phyloP scores from a whole-genome alignment of 768 basidiomycete genomes.

The Boletus reticuloceps region DNA sequence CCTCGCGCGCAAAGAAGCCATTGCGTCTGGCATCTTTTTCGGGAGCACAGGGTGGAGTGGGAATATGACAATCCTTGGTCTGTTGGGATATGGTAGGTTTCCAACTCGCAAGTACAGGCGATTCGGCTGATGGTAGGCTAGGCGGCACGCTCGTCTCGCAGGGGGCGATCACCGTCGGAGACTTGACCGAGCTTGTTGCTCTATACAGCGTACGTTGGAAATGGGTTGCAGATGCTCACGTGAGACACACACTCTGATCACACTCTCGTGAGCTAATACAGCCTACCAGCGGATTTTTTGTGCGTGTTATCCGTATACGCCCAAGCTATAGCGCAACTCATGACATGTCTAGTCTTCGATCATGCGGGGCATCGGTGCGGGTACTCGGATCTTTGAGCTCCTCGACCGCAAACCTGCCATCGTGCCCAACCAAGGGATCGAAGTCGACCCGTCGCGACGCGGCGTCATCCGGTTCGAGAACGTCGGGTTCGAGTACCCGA shows the following conservation, averaged over 20 bases:
- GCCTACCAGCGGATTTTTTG: conserved; percentile 36
- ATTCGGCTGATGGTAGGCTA: conserved; percentile 28
- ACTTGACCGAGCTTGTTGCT: conserved; percentile 85
- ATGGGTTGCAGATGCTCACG: conserved; percentile 77
- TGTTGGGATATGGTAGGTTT: conserved; percentile 83
- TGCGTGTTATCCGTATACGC: conserved; percentile 20
- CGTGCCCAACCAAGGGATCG: conserved; percentile 57
- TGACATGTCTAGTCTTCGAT: conserved; percentile 66
- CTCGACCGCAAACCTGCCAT: conserved; percentile 79
- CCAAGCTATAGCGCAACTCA: not conserved
- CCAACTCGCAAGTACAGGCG: not conserved
- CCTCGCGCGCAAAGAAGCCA: conserved; percentile 82
- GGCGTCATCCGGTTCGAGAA: conserved; percentile 80
- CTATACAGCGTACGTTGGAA: conserved; percentile 89
- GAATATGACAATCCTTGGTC: conserved; percentile 83
- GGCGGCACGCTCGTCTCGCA: conserved; percentile 89
- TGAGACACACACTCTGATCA: conserved; percentile 33
- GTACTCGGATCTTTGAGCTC: conserved; percentile 90
- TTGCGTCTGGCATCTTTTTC: conserved; percentile 91
- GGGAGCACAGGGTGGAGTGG: conserved; percentile 92
- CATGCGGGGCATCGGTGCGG: conserved; percentile 96
- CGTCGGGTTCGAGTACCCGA: conserved; percentile 88
- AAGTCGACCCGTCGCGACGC: conserved; percentile 52
- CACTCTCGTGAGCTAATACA: not conserved
- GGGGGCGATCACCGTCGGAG: conserved; percentile 88